Base-by-base conservation (phyloP, 495 filamentous ascomycete genomes). In the Aeminium ludgeri region DNA sequence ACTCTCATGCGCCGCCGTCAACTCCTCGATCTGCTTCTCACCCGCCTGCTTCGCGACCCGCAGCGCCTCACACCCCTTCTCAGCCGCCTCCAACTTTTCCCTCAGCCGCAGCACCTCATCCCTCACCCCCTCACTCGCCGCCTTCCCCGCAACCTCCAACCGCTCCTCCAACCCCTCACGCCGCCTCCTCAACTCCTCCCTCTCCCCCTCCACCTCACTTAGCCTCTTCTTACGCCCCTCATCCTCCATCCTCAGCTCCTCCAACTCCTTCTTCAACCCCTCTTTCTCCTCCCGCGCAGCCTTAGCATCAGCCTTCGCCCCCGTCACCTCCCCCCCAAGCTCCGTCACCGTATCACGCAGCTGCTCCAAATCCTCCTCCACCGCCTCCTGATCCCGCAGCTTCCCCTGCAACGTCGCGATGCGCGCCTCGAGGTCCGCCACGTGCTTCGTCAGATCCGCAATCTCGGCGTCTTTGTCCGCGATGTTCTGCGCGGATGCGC, bases 321-420 rank as follows among this genome's bases (percentile, higher is more conserved):
- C 75, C 8, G 91, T 85, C 53, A 86, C 75, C 35, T 89, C 80
- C 36, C 80, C 69, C 13, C 85, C 85, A 28, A 89, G 60, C 20
- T 72, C 67, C 40, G 84, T 56, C 6, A 95, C 59, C 38, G 82
- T 78, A 31, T 95, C 83, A 29, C 74, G 74, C 40, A 95, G 64
- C 11, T 94, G 83, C 49, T 93, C 87, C 42, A 93, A 79, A 56
- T 95, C 85, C 49, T 95, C 87, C 33, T 69, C 68, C 25, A 93
- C 59, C 11, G 76, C 78, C n/a, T 89, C 84, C 43, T 85, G 73
- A 15, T 77, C 72, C 56, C 78, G 80, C 17, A 78, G 56, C 54
- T 80, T 81, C 17, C 64, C 64, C 10, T 68, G 65, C 8, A 91
- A 62, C 12, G 60, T 62, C 16, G 80, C 74, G 41, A 92, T 83